Conservation (phyloP, 2,329 filamentous ascomycete species). For the Ramularia endophylla region DNA sequence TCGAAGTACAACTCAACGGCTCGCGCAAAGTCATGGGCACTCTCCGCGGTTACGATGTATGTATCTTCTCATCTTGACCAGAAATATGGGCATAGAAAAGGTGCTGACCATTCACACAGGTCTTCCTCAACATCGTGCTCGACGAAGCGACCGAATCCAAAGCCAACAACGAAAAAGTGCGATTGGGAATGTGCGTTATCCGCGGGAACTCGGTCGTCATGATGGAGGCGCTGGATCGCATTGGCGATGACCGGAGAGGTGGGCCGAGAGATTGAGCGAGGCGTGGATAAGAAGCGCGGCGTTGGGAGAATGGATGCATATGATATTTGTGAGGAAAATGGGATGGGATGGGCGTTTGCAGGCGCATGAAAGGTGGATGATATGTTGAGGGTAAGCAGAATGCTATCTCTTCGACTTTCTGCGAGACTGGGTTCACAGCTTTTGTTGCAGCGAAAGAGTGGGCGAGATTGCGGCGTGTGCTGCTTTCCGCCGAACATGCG, state of each 20-base stretch:
- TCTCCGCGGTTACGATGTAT: slow-evolving; percentile 90
- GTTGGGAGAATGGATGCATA: no score
- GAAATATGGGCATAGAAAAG: no score
- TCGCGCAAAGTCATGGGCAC: slow-evolving; percentile 95
- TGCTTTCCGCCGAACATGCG: no score
- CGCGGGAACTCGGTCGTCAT: slow-evolving; percentile 98
- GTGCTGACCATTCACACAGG: slow-evolving; percentile 46
- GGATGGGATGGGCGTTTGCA: no score
- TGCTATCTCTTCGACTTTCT: no score
- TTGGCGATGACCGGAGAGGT: slow-evolving; percentile 27
- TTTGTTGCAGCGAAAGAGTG: no score
- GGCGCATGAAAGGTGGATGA: no score
- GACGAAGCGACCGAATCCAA: slow-evolving; percentile 97
- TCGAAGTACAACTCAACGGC: slow-evolving; percentile 96
- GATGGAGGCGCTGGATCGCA: slow-evolving; percentile 60
- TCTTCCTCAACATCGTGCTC: slow-evolving; percentile 96
- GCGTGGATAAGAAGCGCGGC: not conserved
- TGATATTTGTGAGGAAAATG: no score
- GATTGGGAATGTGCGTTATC: slow-evolving; percentile 71
- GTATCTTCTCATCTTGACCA: slow-evolving; percentile 26
- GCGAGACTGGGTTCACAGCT: no score
- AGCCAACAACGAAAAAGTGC: slow-evolving; percentile 79
- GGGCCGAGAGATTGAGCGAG: slow-evolving; percentile 1
- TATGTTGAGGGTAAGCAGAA: no score
- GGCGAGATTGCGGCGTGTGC: no score